Conservation (phyloP, 768 basidiomycete genomes). For the Mycena haematopus region DNA sequence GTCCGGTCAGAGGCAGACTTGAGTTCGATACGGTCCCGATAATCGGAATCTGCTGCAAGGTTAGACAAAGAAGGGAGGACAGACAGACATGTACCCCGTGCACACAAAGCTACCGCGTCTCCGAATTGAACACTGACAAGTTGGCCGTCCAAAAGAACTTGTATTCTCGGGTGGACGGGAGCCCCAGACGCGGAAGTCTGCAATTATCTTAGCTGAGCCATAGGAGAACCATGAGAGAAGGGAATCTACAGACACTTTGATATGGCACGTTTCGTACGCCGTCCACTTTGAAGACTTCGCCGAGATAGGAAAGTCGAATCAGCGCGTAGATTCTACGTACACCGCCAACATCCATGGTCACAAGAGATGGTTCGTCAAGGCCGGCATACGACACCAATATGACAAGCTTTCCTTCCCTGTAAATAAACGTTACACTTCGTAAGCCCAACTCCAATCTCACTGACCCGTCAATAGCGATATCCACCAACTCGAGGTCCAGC, state of each 20-base stretch:
- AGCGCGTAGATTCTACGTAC: constrained; percentile 73
- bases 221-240: too few relatives aligned
- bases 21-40: constrained; percentile 75
- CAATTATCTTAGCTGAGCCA: neutral
- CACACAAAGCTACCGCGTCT: constrained; percentile 76
- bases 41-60: constrained; percentile 62
- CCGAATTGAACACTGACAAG: constrained; percentile 73
- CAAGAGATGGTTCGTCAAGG: constrained; percentile 49
- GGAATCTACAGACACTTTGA: constrained; percentile 62
- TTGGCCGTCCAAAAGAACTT: constrained; percentile 63
- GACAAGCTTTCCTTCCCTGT: constrained; percentile 58
- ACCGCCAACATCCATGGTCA: constrained; percentile 45
- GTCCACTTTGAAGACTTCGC: constrained; percentile 52
- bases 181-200: constrained; percentile 73
- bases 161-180: constrained; percentile 74
- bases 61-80: neutral
- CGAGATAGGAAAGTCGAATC: constrained; percentile 51
- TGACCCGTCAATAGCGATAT: constrained; percentile 67
- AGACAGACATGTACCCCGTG: constrained; percentile 54
- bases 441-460: constrained; percentile 25
- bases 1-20: constrained; percentile 72
- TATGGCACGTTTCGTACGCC: constrained; percentile 71
- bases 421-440: constrained; percentile 14
- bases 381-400: constrained; percentile 75
- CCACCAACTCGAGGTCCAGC: constrained; percentile 77